phyloP scores from a whole-genome alignment of 176 grass and related monocot species.

The Microstegium vimineum region DNA sequence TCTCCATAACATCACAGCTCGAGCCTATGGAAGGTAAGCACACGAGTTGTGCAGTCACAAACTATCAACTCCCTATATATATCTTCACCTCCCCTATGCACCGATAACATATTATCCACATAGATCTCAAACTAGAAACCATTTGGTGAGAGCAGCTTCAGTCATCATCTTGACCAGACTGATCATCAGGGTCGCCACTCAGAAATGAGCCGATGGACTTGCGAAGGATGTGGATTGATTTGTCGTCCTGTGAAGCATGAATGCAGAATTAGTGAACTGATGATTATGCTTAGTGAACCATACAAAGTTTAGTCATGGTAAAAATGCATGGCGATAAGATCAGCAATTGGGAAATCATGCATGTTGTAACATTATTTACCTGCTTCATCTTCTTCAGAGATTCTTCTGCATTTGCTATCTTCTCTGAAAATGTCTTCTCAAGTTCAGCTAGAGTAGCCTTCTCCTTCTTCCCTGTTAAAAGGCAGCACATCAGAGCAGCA shows the following conservation, averaged over 20 bases:
- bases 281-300: background rate
- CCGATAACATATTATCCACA: slow-evolving; percentile 21
- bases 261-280: background rate
- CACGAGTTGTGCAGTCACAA: background rate
- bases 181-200: slow-evolving; percentile 60
- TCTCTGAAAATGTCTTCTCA: slow-evolving; percentile 66
- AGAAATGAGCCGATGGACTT: slow-evolving; percentile 88
- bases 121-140: background rate
- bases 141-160: slow-evolving; percentile 24
- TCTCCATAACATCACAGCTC: background rate
- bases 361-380: slow-evolving; percentile 30
- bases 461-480: slow-evolving; percentile 78
- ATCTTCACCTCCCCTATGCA: background rate
- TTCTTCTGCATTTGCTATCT: slow-evolving; percentile 75
- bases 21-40: background rate
- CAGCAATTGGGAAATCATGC: background rate
- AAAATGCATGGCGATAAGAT: background rate
- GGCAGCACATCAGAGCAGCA: background rate
- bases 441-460: slow-evolving; percentile 68
- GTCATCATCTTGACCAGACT: slow-evolving; percentile 65
- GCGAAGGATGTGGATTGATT: slow-evolving; percentile 73
- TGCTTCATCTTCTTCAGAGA: slow-evolving; percentile 84
- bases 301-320: background rate
- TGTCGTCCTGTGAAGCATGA: slow-evolving; percentile 61
- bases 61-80: slow-evolving; percentile 2